phyloP scores from a whole-genome alignment of 2,329 filamentous ascomycete species.

The Penicillium glabrum region DNA sequence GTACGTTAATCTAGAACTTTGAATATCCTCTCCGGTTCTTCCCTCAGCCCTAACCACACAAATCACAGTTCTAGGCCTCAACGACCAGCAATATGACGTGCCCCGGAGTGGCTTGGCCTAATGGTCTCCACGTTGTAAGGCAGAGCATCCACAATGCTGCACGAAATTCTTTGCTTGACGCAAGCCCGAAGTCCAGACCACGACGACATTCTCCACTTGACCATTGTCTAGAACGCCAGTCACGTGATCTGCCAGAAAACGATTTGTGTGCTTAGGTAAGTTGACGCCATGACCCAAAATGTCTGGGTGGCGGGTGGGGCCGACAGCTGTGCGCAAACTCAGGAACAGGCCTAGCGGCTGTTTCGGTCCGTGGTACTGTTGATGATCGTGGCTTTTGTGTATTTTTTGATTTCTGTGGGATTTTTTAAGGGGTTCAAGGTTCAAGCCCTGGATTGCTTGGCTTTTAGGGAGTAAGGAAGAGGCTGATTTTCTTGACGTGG shows the following conservation, averaged over 20 bases:
- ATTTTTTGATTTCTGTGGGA: not conserved
- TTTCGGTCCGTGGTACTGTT: constrained; percentile 16
- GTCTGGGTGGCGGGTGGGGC: constrained; percentile 11
- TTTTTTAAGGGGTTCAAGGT: not conserved
- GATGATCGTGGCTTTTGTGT: constrained; percentile 15
- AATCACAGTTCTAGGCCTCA: not conserved
- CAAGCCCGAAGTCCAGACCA: not conserved
- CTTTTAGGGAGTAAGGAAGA: not conserved
- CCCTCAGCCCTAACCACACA: not conserved
- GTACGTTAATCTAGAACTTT: not conserved
- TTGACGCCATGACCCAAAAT: not conserved
- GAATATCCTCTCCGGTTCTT: not conserved
- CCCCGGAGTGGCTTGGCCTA: not conserved
- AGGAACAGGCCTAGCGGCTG: constrained; percentile 34
- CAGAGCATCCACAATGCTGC: not conserved
- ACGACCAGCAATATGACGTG: not conserved
- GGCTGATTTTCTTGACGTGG: not conserved
- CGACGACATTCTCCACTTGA: not conserved
- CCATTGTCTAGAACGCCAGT: not conserved
- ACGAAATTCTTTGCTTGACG: not conserved
- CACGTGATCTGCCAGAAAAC: not conserved
- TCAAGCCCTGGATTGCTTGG: not conserved
- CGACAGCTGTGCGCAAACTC: constrained; percentile 8
- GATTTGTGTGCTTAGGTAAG: not conserved
- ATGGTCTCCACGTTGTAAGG: not conserved